A percentile compares a stretch with the other conserved stretches of the same genome.
Conservation (phyloP, 208 protist species). For the Sergeia podlipaevii region DNA sequence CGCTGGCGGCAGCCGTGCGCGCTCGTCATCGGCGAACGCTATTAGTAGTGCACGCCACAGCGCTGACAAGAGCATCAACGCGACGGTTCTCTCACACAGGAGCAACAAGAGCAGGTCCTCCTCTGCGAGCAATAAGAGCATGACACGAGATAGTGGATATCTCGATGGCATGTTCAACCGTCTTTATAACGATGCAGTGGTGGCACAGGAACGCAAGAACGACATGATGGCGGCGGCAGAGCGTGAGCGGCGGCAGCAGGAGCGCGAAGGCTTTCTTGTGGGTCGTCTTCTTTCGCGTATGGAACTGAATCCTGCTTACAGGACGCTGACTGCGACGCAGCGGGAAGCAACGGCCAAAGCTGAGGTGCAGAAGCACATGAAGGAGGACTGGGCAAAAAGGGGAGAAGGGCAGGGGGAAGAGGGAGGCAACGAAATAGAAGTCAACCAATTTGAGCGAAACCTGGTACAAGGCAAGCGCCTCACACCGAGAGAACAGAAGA, state of each 20-base stretch:
- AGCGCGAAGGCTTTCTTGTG: constrained; percentile 53
- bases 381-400: constrained; percentile 14
- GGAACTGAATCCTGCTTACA: constrained; percentile 14
- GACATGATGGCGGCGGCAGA: constrained; percentile 11
- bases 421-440: constrained; percentile 17
- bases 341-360: constrained; percentile 25
- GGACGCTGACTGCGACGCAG: constrained; percentile 13
- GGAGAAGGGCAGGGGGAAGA: background rate
- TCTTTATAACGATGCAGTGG: constrained; percentile 40
- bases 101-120: constrained; percentile 9
- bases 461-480: constrained; percentile 27
- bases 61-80: background rate
- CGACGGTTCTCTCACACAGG: background rate
- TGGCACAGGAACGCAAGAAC: constrained; percentile 7
- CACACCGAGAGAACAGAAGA: constrained; percentile 27
- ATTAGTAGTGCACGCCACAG: constrained; percentile 1
- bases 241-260: constrained; percentile 27
- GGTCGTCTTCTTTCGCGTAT: constrained; percentile 41
- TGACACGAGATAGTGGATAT: no score
- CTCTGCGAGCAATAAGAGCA: no score
- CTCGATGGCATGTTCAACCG: constrained; percentile 20
- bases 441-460: no score
- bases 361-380: constrained; percentile 31
- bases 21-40: constrained; percentile 1
- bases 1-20: constrained; percentile 11